These are phyloP conservation scores for Salix dunnii DNA, from an alignment of 345 rosid species.

Conservation along the genomic window DNA sequence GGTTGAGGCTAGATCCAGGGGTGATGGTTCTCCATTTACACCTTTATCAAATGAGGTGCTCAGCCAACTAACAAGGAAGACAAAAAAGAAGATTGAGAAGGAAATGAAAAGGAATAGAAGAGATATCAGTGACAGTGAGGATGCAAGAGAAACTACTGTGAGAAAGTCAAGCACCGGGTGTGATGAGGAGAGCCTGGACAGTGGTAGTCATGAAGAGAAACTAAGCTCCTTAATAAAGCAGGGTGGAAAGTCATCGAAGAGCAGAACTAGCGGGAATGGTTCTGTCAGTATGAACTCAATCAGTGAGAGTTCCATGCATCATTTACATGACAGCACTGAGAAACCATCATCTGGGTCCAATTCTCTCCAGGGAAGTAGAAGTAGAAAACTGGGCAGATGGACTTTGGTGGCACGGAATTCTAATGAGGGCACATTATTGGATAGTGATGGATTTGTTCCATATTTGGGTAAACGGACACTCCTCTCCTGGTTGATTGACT, in stretches of 20 bases:
- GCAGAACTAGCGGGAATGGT: conserved; percentile 34
- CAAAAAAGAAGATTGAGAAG: conserved; percentile 34
- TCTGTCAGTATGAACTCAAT: conserved; percentile 33
- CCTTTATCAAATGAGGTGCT: conserved; percentile 34
- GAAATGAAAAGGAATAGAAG: conserved; percentile 34
- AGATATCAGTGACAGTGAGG: conserved; percentile 15
- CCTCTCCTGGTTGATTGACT: conserved; percentile 32
- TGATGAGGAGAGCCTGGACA: conserved; percentile 30
- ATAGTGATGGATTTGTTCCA: conserved; percentile 31
- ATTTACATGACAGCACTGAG: conserved; percentile 27
- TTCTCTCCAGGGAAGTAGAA: conserved; percentile 62
- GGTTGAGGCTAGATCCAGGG: conserved; percentile 17
- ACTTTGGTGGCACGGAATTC: conserved; percentile 25
- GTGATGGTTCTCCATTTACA: conserved; percentile 13
- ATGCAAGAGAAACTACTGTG: conserved; percentile 7
- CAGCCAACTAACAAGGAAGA: conserved; percentile 30
- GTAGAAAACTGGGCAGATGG: conserved; percentile 60
- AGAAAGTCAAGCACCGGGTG: conserved; percentile 16
- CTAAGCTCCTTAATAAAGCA: conserved; percentile 58
- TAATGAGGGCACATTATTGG: conserved; percentile 18
- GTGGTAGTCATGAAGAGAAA: conserved; percentile 65
- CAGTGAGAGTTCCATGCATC: conserved; percentile 33
- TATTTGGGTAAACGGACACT: conserved; percentile 28
- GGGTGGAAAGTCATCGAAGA: conserved; percentile 47
- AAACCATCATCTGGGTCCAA: conserved; percentile 36